Base-by-base conservation (phyloP, 495 filamentous ascomycete genomes). In the Cercophora samala region DNA sequence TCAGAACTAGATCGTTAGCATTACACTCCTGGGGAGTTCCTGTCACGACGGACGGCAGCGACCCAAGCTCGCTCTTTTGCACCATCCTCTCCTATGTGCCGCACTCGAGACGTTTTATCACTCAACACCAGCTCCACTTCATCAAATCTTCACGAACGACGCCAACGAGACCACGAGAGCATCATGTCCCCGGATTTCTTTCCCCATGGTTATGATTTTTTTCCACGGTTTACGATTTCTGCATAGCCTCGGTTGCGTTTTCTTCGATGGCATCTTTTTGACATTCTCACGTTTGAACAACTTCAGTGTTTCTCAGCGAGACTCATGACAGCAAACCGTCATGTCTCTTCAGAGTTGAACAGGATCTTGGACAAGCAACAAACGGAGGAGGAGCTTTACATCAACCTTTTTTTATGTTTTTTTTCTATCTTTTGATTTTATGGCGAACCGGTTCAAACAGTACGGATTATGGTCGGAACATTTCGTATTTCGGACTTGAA, bases 191-290 rank as follows among this genome's bases (percentile, higher is more conserved):
- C 22, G 53, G 53, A 56, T 46, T 46, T 46, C 37, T 46, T 46
- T 46, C 1, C 15, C 37, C 37, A 46, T 46, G 37, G 37, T 46
- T 46, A 46, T 17, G 37, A 11, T 46, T 18, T 54, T 54, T 22
- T 56, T 21, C 53, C 53, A 56, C 22, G 53, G 53, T 18, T 54
- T 56, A 56, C 53, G 22, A 19, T 19, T 56, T 23, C 52, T 46
- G 37, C 63, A 58, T 58, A 46, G 52, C 52, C 63, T 58, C 62
- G 62, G 54, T 23, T 64, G 13, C 11, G 37, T 46, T 46, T 17
- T 46, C 13, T 17, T 46, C 9, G 37, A 46, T 46, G 37, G 37
- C 37, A 46, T 46, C 37, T 6, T 29, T 46, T 46, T 46, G 13
- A 46, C 13, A 5, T 46, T 11, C 13, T 46, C 15, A 46, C 37